Base-by-base conservation (phyloP, 352 stramenopile genomes). In the Globisporangium lucens region DNA sequence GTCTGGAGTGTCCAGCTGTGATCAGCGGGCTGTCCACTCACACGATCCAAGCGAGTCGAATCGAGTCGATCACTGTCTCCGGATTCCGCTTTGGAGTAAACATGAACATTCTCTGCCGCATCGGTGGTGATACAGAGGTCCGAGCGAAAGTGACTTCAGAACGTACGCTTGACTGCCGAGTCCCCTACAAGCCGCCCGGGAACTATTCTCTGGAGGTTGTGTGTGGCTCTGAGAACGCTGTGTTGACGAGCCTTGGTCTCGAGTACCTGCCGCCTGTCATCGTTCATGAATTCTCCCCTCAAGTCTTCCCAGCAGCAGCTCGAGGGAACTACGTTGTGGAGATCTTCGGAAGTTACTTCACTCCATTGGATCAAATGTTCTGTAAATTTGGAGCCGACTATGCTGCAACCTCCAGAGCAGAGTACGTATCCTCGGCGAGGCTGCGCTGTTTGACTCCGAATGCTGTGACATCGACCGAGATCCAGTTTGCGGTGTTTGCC, bases 191-290 rank as follows among this genome's bases (percentile, higher is more conserved):
- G 56, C 63, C 59, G 33, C 75, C 77, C 61, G 77, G 77, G 55
- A 68, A 73, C 17, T 85, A 85, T 55, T 76, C 58, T 12, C 53
- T 85, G 29, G n/a, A 41, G 27, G 56, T 85, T 15, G 33, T 70
- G 0, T 85, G 77, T 36, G 61, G n/a, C 4, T 8, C 30, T 36
- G 13, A 49, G 15, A 47, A 33, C 1, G 17, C 69, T 17, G n/a
- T 69, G 0, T 1, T 80, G 2, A 67, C 51, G 1, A 69, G 41
- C 29, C 73, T 80, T 29, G 38, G 67, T 43, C 29, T 85, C 29
- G 67, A 79, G 29, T 81, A 76, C 46, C 56, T 38, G 24, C 52
- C 35, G 10, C 53, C 57, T 36, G 68, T 74, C 30, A 56, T 57
- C 10, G 56, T 83, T 60, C 17, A 69, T 15, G 46, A 15, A 2